Evolutionary conservation across 345 rosid species (phyloP).

Genomic region (Cochlearia excelsa): DNA sequence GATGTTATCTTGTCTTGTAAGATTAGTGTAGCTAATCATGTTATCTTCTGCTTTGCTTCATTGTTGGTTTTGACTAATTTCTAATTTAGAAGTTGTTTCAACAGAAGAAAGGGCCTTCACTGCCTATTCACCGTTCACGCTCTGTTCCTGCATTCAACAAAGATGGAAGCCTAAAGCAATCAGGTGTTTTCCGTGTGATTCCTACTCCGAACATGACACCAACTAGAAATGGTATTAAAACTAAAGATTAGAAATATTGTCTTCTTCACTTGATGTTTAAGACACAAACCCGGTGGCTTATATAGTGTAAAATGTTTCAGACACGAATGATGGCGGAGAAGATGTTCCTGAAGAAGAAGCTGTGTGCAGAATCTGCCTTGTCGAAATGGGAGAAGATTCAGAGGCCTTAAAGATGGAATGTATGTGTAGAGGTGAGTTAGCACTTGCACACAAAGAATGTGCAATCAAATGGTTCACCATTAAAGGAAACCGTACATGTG

Average conservation of each 20-base stretch:
- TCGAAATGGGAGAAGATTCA: constrained; percentile 79
- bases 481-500: constrained; percentile 93
- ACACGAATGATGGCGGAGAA: constrained; percentile 61
- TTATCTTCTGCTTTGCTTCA: constrained; percentile 21
- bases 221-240: constrained; percentile 21
- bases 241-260: constrained; percentile 19
- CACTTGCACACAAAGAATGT: constrained; percentile 88
- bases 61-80: constrained; percentile 12
- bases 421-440: constrained; percentile 91
- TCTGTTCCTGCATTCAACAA: constrained; percentile 73
- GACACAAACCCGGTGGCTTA: constrained; percentile 45
- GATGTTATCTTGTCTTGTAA: constrained; percentile 21
- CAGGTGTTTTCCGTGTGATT: constrained; percentile 61
- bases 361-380: constrained; percentile 84
- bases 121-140: constrained; percentile 72
- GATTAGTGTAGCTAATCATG: constrained; percentile 3
- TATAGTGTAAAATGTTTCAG: constrained; percentile 71
- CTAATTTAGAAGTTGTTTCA: constrained; percentile 1
- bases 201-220: constrained; percentile 52
- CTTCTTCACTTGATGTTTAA: constrained; percentile 35
- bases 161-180: constrained; percentile 50
- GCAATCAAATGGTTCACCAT: constrained; percentile 96
- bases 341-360: constrained; percentile 90
- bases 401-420: constrained; percentile 96
- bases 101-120: constrained; percentile 57